Conservation (phyloP, 2,329 filamentous ascomycete species). For the Reticulascus tulasneorum region DNA sequence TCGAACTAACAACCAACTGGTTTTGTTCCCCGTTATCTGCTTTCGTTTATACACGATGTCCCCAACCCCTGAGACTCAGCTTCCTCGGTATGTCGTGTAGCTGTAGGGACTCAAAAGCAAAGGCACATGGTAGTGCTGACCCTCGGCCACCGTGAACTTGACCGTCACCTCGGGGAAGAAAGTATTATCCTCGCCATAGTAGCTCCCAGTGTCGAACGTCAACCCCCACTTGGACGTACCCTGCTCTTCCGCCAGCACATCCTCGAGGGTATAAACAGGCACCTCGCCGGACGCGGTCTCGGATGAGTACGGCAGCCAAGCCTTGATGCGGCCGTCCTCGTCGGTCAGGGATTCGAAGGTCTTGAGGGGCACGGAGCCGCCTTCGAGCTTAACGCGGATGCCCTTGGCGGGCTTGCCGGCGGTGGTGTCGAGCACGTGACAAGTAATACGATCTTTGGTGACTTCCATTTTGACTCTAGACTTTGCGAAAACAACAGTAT, state of each 20-base stretch:
- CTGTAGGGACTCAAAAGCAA: slow-evolving; percentile 73
- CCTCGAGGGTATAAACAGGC: slow-evolving; percentile 53
- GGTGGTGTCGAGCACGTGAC: slow-evolving; percentile 83
- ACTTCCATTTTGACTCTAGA: slow-evolving; percentile 6
- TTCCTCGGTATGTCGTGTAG: slow-evolving; percentile 79
- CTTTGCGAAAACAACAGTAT: too few relatives aligned
- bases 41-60: too few relatives aligned
- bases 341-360: slow-evolving; percentile 68
- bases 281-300: slow-evolving; percentile 49
- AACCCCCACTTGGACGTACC: slow-evolving; percentile 61
- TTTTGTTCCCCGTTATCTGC: not conserved
- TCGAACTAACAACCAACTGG: too few relatives aligned
- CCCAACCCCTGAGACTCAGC: too few relatives aligned
- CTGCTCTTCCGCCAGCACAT: slow-evolving; percentile 44
- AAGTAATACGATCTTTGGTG: slow-evolving; percentile 68
- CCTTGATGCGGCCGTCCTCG: slow-evolving; percentile 68
- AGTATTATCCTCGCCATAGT: slow-evolving; percentile 61
- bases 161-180: slow-evolving; percentile 60
- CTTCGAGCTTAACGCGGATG: slow-evolving; percentile 60
- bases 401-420: slow-evolving; percentile 63
- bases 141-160: slow-evolving; percentile 47
- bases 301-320: slow-evolving; percentile 60
- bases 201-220: slow-evolving; percentile 67
- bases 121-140: slow-evolving; percentile 76
- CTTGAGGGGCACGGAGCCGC: slow-evolving; percentile 30